Evolutionary conservation across 176 grass and related monocot species (phyloP), one percentile per base, ranked within the genome.

Genomic region (Oryza officinalis): DNA sequence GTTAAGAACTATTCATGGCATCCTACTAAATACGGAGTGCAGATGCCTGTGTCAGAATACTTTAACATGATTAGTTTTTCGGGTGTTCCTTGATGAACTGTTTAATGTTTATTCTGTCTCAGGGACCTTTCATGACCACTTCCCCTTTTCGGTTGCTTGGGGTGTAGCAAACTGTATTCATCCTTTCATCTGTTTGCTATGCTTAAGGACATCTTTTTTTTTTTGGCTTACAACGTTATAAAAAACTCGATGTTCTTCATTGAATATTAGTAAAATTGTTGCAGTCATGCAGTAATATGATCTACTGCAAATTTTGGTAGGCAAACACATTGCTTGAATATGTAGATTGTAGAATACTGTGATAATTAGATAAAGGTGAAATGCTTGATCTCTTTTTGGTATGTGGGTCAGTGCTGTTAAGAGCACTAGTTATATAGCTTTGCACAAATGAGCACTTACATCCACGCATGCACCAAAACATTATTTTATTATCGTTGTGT

Each of bases 311-410:
- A 49, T 76, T 54, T 84, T 67, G 41, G 25, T 67, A 67, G 43
- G 18, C 28, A 83, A 59, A 28, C 40, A 75, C 65, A 71, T 65
- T 49, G 26, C 8, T 83, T 75, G 71, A 84, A 75, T 40, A 30
- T 59, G 31, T 40, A 77, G 3, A 23, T 10, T 60, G 22, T 60
- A 60, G 6, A 60, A 60, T 60, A 60, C 22, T 60, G 6, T 60
- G 13, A 60, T 37, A 13, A 35, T 60, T 49, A 73, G 26, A 49
- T 50, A 8, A 73, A 73, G 32, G 32, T 17, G 52, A 59, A 63
- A 63, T 41, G 32, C 20, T 77, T 37, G 30, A 75, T 46, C 8
- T 61, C 20, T 77, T 77, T 77, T 60, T 0, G 31, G 4, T 41
- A 7, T 27, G 5, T 77, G 33, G 27, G 50, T 33, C 33, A 13